These are phyloP conservation scores for Vanderwaltozyma verrucispora DNA, from an alignment of 805 yeast species.

Conservation along the genomic window DNA sequence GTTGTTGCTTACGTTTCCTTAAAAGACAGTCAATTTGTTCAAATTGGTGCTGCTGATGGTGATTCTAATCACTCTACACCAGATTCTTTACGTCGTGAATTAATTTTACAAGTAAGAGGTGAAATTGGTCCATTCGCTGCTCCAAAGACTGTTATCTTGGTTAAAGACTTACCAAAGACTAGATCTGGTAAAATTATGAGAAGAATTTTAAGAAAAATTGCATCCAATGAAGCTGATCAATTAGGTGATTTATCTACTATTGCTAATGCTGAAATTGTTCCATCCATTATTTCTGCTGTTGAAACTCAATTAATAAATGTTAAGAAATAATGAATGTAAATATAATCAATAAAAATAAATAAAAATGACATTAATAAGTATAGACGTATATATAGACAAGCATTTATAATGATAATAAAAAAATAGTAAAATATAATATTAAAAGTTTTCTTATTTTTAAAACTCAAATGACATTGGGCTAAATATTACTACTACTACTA, in stretches of 20 bases:
- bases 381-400: too few species aligned
- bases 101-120: constrained; percentile 72
- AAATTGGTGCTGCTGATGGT: constrained; percentile 25
- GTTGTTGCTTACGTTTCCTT: constrained; percentile 90
- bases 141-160: constrained; percentile 73
- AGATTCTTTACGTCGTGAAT: constrained; percentile 40
- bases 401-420: too few species aligned
- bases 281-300: constrained; percentile 61
- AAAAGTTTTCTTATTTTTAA: too few species aligned
- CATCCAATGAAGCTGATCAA: constrained; percentile 84
- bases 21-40: constrained; percentile 36
- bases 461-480: too few species aligned
- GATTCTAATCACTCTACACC: constrained; percentile 15
- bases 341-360: neutral
- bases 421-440: too few species aligned
- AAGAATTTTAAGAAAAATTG: constrained; percentile 87
- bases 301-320: constrained; percentile 32
- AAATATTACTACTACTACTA: too few species aligned
- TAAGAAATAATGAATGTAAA: constrained; percentile 22
- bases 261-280: constrained; percentile 78
- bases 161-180: constrained; percentile 93
- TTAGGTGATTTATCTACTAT: constrained; percentile 88
- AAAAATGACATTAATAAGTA: too few species aligned
- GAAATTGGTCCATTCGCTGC: constrained; percentile 70
- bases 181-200: constrained; percentile 99